Percentiles rank a stretch among this genome's conserved stretches.
Evolutionary conservation across 148 eudicot species (phyloP).

Genomic region (Rhododendron griersonianum): DNA sequence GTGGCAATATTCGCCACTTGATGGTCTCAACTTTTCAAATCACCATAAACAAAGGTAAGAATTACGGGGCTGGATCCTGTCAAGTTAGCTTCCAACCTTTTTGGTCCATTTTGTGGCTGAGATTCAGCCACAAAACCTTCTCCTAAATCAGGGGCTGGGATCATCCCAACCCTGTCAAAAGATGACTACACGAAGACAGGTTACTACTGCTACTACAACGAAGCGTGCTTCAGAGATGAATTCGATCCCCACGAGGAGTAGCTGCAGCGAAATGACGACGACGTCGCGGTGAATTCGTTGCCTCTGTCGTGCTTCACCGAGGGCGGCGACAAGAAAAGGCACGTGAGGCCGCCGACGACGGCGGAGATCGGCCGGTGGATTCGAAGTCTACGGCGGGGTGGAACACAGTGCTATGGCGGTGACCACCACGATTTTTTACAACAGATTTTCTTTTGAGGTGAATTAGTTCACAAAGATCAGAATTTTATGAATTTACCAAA

Average conservation of each 20-base stretch:
- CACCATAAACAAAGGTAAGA: too few relatives aligned
- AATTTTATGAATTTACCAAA: background rate
- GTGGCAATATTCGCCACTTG: too few relatives aligned
- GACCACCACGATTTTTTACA: constrained; percentile 50
- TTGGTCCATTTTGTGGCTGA: too few relatives aligned
- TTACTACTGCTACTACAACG: constrained; percentile 29
- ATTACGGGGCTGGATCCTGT: too few relatives aligned
- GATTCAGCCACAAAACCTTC: too few relatives aligned
- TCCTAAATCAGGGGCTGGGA: too few relatives aligned
- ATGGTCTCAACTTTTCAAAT: too few relatives aligned
- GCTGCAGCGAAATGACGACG: constrained; percentile 46
- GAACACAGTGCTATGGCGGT: constrained; percentile 81
- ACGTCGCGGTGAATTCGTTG: constrained; percentile 38
- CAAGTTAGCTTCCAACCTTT: too few relatives aligned
- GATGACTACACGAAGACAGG: constrained; percentile 14
- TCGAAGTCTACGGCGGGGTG: constrained; percentile 59
- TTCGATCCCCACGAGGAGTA: constrained; percentile 32
- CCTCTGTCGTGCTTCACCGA: constrained; percentile 30
- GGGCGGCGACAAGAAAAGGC: constrained; percentile 38
- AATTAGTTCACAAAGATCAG: background rate
- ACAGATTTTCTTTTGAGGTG: background rate
- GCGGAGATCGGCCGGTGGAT: constrained; percentile 37
- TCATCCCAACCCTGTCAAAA: too few relatives aligned
- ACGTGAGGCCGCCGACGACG: constrained; percentile 63
- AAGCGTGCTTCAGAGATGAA: constrained; percentile 39